Conservation (phyloP, 352 stramenopile genomes). For the Phytophthora pini region DNA sequence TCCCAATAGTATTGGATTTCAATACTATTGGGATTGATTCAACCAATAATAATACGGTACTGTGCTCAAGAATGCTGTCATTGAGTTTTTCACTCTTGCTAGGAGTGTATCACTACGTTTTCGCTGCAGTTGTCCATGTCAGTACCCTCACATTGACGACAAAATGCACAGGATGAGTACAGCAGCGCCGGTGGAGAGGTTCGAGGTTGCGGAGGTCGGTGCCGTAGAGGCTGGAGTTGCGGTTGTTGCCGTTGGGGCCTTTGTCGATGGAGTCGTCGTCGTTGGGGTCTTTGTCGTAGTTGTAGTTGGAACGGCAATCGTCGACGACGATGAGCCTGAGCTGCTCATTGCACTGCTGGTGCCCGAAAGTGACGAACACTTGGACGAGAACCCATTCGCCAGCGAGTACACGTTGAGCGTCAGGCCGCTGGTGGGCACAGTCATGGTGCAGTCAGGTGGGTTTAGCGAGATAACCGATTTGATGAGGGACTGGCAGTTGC, state of each 20-base stretch:
- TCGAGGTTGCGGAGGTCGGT: background rate
- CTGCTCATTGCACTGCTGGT: background rate
- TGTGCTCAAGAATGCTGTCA: too few species aligned
- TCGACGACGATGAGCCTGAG: background rate
- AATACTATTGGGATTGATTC: too few species aligned
- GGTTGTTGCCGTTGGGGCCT: background rate
- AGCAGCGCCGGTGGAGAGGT: background rate
- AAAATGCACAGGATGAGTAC: background rate
- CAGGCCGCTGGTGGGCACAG: conserved; percentile 32
- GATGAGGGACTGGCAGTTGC: conserved; percentile 31
- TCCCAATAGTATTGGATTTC: background rate
- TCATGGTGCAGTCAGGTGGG: conserved; percentile 34
- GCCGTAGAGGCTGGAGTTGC: background rate
- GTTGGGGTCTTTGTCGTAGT: background rate
- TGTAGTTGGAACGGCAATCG: background rate
- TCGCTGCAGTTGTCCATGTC: background rate
- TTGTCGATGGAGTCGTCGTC: background rate
- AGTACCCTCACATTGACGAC: background rate
- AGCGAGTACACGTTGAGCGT: conserved; percentile 32
- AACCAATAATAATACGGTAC: too few species aligned
- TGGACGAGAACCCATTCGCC: conserved; percentile 21
- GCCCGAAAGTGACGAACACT: conserved; percentile 18
- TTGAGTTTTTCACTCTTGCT: too few species aligned
- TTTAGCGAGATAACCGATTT: conserved; percentile 23
- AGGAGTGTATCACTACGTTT: too few species aligned